Conservation (phyloP, 2,329 filamentous ascomycete species). For the Plectosphaerella cucumerina region DNA sequence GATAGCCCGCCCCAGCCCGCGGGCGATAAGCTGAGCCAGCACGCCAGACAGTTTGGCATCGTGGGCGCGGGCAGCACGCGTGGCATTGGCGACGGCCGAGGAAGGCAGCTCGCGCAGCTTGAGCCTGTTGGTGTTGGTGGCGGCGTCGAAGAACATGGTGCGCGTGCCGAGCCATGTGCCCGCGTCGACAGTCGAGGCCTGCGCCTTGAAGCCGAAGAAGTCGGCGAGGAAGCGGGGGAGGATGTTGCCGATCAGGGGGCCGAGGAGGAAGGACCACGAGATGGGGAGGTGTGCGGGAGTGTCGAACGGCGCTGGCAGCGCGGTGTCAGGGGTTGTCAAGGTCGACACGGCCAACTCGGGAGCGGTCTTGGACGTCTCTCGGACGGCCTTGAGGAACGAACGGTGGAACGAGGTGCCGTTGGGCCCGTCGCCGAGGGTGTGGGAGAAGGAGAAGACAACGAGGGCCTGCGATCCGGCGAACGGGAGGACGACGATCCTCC, state of each 20-base stretch:
- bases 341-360: background rate
- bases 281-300: conserved; percentile 31
- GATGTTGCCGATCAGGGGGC: conserved; percentile 29
- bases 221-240: conserved; percentile 28
- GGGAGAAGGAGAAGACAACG: conserved; percentile 36
- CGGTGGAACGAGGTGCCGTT: conserved; percentile 36
- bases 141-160: conserved; percentile 17
- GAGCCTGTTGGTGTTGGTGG: conserved; percentile 22
- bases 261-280: conserved; percentile 38
- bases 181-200: conserved; percentile 17
- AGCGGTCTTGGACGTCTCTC: background rate
- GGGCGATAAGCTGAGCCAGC: conserved; percentile 32
- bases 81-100: conserved; percentile 17
- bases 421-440: conserved; percentile 37
- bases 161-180: conserved; percentile 27
- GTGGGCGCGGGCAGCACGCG: conserved; percentile 24
- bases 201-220: conserved; percentile 25
- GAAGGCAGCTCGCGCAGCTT: conserved; percentile 24
- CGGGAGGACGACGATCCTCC: conserved; percentile 34
- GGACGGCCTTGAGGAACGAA: conserved; percentile 26
- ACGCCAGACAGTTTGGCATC: conserved; percentile 35
- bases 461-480: conserved; percentile 20
- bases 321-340: conserved; percentile 8
- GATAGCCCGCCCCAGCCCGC: conserved; percentile 27
- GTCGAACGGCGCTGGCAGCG: conserved; percentile 32